phyloP scores from a whole-genome alignment of 371 early-diverging fungal genomes.

The Batkoa obscura region DNA sequence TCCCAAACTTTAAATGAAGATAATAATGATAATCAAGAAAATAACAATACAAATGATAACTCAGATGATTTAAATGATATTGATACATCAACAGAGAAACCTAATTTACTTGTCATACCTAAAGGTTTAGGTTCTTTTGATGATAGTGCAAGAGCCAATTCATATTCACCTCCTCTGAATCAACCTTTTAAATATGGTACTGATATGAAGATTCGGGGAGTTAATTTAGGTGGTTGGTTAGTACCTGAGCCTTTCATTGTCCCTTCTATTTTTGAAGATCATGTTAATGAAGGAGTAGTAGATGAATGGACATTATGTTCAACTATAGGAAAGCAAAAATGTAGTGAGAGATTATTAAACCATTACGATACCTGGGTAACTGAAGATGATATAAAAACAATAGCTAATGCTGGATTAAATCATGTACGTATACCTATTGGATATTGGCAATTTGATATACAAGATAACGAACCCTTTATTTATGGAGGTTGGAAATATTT shows the following conservation, averaged over 20 bases:
- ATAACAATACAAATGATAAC: too few species aligned
- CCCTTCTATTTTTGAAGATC: constrained; percentile 13
- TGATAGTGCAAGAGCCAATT: neutral
- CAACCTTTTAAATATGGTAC: constrained; percentile 12
- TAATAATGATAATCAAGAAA: neutral
- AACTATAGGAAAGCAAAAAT: constrained; percentile 13
- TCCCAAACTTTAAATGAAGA: neutral
- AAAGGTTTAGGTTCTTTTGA: neutral
- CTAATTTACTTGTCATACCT: neutral
- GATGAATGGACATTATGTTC: constrained; percentile 27
- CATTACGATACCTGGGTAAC: constrained; percentile 26
- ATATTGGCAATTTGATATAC: constrained; percentile 20
- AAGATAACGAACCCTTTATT: constrained; percentile 10
- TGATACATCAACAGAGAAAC: neutral
- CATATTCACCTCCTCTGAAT: constrained; percentile 8
- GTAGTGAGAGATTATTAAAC: constrained; percentile 11
- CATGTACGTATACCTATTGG: constrained; percentile 25
- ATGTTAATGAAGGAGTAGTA: constrained; percentile 12
- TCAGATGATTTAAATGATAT: too few species aligned
- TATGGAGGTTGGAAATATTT: constrained; percentile 15
- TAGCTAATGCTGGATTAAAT: constrained; percentile 18
- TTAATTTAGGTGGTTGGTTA: constrained; percentile 41
- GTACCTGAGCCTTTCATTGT: constrained; percentile 33
- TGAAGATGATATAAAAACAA: constrained; percentile 18
- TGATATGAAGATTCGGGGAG: constrained; percentile 21